Evolutionary conservation across 1,284 basidiomycete genomes (phyloP), one percentile per base, ranked within the genome.

Genomic region (Malassezia psittaci): DNA sequence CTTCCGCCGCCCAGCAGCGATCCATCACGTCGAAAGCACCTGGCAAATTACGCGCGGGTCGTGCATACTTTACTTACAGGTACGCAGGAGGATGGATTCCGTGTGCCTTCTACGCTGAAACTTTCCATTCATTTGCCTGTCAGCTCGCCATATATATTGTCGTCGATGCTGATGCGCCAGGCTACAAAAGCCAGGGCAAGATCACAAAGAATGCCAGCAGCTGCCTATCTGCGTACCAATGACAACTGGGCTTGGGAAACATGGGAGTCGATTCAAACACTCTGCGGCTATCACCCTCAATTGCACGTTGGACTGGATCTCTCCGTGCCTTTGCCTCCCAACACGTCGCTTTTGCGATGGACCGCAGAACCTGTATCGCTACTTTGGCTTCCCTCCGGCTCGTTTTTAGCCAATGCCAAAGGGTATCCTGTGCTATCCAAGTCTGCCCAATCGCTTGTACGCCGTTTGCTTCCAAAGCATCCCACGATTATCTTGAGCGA

Each of bases 381-480:
- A 69, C 81, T 99, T 53, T 88, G 88, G 77, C 78, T 98, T 1
- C 91, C 94, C 3, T 84, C 89, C 2, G 83, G 84, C 4, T 82
- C 87, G 10, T 99, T 96, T 76, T 90, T 98, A 62, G 85, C 90
- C 11, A 99, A 99, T 75, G 83, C 85, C 34, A 94, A 96, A 77
- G 93, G 90, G 3, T 99, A 94, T 74, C 94, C 94, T 0, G 94
- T 99, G 1, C 81, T 99, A 13, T 87, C 87, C 16, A 98, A 96
- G 77, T 71, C 70, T 1, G 61, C 63, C 12, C 72, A 74, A 52
- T 42, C 60, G 1, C 63, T 74, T 39, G 50, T 72, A 41, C 54
- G 61, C 11, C 46, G 54, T 15, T 55, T 72, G 40, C 51, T 72
- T 24, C 58, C 46, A 13, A 67, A 66, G 39, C 50, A 44, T 9